phyloP scores from a whole-genome alignment of 2,329 filamentous ascomycete species.

The Sordariomycetes sp. region DNA sequence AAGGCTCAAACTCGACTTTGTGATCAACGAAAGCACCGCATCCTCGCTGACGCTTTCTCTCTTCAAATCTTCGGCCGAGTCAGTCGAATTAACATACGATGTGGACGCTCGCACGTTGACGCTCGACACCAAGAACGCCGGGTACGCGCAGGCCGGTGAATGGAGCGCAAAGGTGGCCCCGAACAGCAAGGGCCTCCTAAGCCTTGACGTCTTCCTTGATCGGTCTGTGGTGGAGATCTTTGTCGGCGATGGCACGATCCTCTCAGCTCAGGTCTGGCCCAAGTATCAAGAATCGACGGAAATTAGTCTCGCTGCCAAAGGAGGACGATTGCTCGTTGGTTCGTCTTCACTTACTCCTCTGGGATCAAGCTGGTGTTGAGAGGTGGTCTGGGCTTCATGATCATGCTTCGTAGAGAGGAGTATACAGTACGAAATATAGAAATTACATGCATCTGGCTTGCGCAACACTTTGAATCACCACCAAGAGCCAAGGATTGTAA shows the following conservation, averaged over 20 bases:
- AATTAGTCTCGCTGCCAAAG: conserved; percentile 8
- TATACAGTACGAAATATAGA: no score
- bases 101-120: conserved; percentile 11
- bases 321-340: conserved; percentile 6
- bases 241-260: conserved; percentile 15
- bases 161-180: conserved; percentile 14
- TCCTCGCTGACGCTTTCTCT: conserved; percentile 13
- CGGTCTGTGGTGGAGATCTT: conserved; percentile 17
- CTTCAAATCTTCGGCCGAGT: conserved; percentile 14
- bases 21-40: conserved; percentile 14
- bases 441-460: no score
- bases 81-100: conserved; percentile 12
- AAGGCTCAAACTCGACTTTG: conserved; percentile 12
- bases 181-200: conserved; percentile 10
- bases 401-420: no score
- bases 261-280: conserved; percentile 15
- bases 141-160: conserved; percentile 16
- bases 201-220: conserved; percentile 18
- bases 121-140: conserved; percentile 18
- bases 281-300: conserved; percentile 15
- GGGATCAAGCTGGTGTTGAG: conserved; percentile 11
- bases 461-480: no score
- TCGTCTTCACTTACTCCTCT: conserved; percentile 8
- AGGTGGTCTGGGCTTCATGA: no score
- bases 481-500: no score